These are phyloP conservation scores for Hansenula lynferdii DNA, from an alignment of 1,139 yeast species.

Conservation along the genomic window DNA sequence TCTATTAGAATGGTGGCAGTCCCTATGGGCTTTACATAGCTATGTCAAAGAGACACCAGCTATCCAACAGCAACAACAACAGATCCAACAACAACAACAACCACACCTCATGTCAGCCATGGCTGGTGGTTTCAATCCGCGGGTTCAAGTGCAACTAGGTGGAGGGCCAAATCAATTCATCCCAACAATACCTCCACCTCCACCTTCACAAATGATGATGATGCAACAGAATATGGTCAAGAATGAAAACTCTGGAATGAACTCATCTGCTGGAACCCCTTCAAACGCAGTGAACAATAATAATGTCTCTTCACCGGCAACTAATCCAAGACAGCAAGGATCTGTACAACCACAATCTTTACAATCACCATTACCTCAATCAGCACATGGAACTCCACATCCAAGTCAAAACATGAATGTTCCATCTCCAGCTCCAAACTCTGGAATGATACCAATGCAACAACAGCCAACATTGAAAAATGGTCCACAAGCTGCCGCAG, in stretches of 20 bases:
- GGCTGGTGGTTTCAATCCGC: background rate
- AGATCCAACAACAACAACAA: conserved; percentile 2
- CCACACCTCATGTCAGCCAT: too few species aligned
- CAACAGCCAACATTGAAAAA: background rate
- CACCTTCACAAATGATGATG: too few species aligned
- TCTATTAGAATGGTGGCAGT: conserved; percentile 53
- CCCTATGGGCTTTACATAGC: conserved; percentile 44
- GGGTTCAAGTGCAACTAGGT: background rate
- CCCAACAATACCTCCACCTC: background rate
- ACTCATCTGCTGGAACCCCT: background rate
- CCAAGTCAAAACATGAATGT: conserved; percentile 6
- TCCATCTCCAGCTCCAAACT: conserved; percentile 12
- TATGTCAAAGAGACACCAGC: conserved; percentile 29
- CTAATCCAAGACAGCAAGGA: background rate
- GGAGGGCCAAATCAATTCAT: background rate
- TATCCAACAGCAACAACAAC: conserved; percentile 16
- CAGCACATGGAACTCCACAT: conserved; percentile 16
- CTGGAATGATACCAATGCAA: conserved; percentile 1
- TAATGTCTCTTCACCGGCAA: conserved; percentile 3
- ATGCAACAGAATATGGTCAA: too few species aligned
- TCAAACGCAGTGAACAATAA: background rate
- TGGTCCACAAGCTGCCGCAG: conserved; percentile 6
- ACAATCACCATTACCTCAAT: conserved; percentile 22
- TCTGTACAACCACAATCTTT: conserved; percentile 2
- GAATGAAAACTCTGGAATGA: too few species aligned